A percentile compares a stretch with the other conserved stretches of the same genome.
These are phyloP conservation scores for Wallacemonas sp. DNA, from an alignment of 208 protist genomes.

Conservation along the genomic window DNA sequence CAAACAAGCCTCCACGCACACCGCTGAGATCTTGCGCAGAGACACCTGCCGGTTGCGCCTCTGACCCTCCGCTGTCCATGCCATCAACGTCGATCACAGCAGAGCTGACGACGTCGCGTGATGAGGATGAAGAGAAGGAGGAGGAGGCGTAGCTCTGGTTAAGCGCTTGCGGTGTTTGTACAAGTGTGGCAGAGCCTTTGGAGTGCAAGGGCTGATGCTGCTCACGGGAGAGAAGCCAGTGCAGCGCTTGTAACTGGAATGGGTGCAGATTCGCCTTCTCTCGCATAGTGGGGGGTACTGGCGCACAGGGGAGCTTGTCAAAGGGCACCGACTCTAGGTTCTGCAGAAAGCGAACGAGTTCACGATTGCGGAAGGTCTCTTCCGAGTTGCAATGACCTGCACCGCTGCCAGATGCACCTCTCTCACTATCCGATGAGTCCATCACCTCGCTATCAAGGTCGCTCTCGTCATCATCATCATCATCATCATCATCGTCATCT, in stretches of 20 bases:
- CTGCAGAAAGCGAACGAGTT: conserved; percentile 53
- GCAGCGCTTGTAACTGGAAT: conserved; percentile 64
- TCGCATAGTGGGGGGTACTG: conserved; percentile 44
- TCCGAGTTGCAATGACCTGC: too few relatives aligned
- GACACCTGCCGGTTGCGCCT: background rate
- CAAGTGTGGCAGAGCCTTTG: too few relatives aligned
- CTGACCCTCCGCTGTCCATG: background rate
- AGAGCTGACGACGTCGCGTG: too few relatives aligned
- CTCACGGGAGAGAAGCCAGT: conserved; percentile 56
- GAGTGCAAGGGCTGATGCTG: conserved; percentile 14
- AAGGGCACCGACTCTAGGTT: conserved; percentile 38
- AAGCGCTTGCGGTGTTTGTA: background rate
- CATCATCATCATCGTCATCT: conserved; percentile 19
- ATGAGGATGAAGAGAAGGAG: too few relatives aligned
- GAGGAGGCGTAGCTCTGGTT: too few relatives aligned
- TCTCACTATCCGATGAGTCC: background rate
- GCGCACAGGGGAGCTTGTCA: conserved; percentile 44
- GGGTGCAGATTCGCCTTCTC: conserved; percentile 35
- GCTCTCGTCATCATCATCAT: conserved; percentile 15
- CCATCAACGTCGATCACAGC: background rate
- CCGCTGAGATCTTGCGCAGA: background rate
- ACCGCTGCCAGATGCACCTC: too few relatives aligned
- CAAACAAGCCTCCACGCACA: conserved; percentile 63
- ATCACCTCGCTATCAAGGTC: background rate
- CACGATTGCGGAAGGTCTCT: conserved; percentile 19